Percentiles rank a stretch among this genome's conserved stretches.
These are phyloP conservation scores for Chlamydomonas sp. DNA, from an alignment of 139 green algal species.

Conservation along the genomic window DNA sequence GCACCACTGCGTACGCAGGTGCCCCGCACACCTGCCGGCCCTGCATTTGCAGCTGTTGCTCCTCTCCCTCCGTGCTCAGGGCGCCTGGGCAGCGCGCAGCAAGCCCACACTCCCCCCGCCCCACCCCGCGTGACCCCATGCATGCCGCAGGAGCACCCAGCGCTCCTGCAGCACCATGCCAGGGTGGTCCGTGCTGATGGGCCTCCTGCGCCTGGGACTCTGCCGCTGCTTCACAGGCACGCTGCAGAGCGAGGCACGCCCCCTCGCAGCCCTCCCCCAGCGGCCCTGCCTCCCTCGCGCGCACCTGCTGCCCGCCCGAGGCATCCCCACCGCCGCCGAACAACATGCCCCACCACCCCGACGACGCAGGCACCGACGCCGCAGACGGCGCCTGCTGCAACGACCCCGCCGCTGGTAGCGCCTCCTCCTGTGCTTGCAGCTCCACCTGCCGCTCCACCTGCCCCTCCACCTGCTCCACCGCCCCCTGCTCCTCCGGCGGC, in stretches of 20 bases:
- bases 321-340: slow-evolving; percentile 4
- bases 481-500: not conserved
- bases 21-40: no score
- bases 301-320: not conserved
- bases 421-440: not conserved
- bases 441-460: not conserved
- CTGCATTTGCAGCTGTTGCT: no score
- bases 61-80: no score
- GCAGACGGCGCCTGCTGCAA: not conserved
- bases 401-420: not conserved
- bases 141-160: no score
- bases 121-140: no score
- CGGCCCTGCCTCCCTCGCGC: not conserved
- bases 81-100: no score
- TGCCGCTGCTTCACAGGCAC: not conserved
- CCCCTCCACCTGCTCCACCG: not conserved
- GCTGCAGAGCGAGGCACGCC: not conserved
- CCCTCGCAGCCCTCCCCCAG: slow-evolving; percentile 11
- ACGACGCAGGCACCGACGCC: not conserved
- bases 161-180: no score
- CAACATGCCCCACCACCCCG: slow-evolving; percentile 6
- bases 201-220: not conserved
- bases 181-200: not conserved
- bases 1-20: no score
- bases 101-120: no score